Conservation (phyloP, 441 rosid genomes). For the Erodium texanum region DNA sequence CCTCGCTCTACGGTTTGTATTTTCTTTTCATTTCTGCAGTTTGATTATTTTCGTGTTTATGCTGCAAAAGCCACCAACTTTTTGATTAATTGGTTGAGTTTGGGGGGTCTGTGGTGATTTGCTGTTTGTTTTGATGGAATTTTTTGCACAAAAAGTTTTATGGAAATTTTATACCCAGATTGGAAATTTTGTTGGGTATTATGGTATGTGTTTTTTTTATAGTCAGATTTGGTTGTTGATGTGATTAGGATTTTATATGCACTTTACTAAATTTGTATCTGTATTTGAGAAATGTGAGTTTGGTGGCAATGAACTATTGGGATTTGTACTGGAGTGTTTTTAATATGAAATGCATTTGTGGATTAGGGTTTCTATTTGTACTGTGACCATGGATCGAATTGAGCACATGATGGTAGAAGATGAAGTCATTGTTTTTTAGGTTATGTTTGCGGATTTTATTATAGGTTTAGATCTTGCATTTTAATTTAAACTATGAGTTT, state of each 20-base stretch:
- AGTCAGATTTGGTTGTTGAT: neutral
- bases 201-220: neutral
- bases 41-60: neutral
- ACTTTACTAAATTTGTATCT: neutral
- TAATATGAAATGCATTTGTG: neutral
- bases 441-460: neutral
- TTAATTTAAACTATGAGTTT: neutral
- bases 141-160: neutral
- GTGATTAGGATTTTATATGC: neutral
- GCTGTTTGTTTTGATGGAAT: neutral
- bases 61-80: neutral
- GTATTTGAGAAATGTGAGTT: neutral
- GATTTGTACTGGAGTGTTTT: neutral
- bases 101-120: neutral
- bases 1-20: slow-evolving; percentile 56
- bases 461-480: neutral
- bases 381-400: neutral
- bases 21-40: neutral
- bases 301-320: neutral
- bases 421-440: neutral
- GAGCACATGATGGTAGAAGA: neutral
- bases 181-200: neutral
- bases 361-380: neutral
- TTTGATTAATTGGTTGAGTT: neutral
- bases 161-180: neutral